Evolutionary conservation across 208 protist species (phyloP).

Genomic region (Tritrichomonas musculus): DNA sequence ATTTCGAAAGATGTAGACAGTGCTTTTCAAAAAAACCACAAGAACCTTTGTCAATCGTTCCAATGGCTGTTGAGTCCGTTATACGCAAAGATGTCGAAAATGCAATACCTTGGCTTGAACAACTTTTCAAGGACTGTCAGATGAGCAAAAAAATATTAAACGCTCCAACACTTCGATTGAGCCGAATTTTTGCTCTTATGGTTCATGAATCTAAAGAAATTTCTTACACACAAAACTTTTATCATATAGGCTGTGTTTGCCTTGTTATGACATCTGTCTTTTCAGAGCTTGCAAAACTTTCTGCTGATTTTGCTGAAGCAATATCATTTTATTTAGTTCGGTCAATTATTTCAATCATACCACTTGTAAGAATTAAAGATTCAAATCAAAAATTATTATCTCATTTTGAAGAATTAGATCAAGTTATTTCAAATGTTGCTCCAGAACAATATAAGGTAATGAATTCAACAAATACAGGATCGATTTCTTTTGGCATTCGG

Average conservation of each 20-base stretch:
- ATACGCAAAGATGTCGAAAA: background rate
- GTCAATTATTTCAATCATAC: background rate
- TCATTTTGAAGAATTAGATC: background rate
- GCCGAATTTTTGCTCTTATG: background rate
- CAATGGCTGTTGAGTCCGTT: background rate
- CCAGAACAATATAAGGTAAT: background rate
- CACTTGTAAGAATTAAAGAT: background rate
- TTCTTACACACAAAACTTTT: background rate
- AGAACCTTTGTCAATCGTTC: background rate
- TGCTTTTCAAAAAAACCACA: background rate
- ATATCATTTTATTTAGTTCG: background rate
- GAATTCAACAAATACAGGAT: too few species aligned
- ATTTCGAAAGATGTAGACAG: background rate
- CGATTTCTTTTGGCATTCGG: background rate
- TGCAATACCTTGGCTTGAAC: background rate
- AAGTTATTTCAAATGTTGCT: background rate
- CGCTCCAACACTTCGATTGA: background rate
- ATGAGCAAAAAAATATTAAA: background rate
- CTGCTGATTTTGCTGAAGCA: background rate
- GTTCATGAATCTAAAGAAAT: background rate
- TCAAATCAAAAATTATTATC: background rate
- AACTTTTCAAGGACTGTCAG: background rate
- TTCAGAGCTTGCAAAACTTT: background rate
- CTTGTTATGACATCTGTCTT: background rate
- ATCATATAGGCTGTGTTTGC: background rate